These are phyloP conservation scores for Petunia axillaris DNA, from an alignment of 257 asterid genomes.

Conservation along the genomic window DNA sequence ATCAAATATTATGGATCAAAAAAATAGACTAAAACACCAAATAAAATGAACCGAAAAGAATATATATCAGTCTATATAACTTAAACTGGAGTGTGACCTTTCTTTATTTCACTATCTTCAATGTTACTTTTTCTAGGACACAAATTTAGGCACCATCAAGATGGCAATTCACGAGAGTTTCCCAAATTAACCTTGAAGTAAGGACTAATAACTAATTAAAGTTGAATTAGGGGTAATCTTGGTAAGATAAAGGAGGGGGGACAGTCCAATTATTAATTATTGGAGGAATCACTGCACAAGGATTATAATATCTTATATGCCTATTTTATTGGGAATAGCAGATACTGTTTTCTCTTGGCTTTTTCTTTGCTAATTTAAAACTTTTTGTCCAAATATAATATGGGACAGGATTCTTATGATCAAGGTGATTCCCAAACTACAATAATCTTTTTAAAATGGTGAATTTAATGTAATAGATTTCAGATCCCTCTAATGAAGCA, in stretches of 20 bases:
- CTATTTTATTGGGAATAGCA: constrained; percentile 44
- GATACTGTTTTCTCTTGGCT: constrained; percentile 26
- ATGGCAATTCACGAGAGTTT: constrained; percentile 8
- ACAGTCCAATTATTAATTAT: constrained; percentile 37
- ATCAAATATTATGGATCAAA: too few relatives aligned
- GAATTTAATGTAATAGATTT: constrained; percentile 20
- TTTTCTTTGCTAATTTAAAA: constrained; percentile 14
- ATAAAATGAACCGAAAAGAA: too few relatives aligned
- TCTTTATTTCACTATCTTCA: constrained; percentile 36
- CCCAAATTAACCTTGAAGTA: constrained; percentile 32
- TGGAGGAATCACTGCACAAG: constrained; percentile 44
- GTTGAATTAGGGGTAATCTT: constrained; percentile 34
- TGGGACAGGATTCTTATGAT: constrained; percentile 27
- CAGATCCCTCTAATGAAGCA: constrained; percentile 16
- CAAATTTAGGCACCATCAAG: constrained; percentile 35
- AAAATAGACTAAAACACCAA: too few relatives aligned
- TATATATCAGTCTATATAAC: too few relatives aligned
- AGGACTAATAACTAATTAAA: constrained; percentile 21
- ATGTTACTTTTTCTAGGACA: constrained; percentile 47
- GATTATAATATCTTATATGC: constrained; percentile 26
- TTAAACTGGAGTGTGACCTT: background rate
- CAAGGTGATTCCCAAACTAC: constrained; percentile 24
- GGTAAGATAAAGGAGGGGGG: constrained; percentile 14
- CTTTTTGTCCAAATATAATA: background rate
- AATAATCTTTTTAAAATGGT: constrained; percentile 21